Conservation (phyloP, 805 yeast genomes). For the Myxozyma neglecta region DNA sequence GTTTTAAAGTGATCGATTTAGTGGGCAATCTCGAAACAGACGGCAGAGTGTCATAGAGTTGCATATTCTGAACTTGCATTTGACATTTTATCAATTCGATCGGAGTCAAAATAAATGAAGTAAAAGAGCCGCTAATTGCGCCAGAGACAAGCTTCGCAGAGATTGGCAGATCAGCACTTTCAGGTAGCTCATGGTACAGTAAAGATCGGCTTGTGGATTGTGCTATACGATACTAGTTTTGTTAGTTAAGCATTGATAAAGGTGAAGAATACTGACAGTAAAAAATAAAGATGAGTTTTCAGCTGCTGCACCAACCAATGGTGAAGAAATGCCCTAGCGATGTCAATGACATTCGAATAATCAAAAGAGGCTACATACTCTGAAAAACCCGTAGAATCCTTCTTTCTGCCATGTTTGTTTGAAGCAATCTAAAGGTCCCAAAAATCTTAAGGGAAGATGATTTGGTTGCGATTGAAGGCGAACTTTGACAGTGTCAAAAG, state of each 20-base stretch:
- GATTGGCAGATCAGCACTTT: slow-evolving; percentile 40
- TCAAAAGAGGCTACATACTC: slow-evolving; percentile 37
- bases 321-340: slow-evolving; percentile 66
- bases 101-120: slow-evolving; percentile 84
- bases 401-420: slow-evolving; percentile 60
- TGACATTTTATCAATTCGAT: slow-evolving; percentile 85
- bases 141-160: slow-evolving; percentile 63
- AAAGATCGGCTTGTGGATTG: slow-evolving; percentile 6
- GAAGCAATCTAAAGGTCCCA: slow-evolving; percentile 67
- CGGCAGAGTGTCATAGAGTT: slow-evolving; percentile 16
- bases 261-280: slow-evolving; percentile 27
- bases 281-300: slow-evolving; percentile 81
- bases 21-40: background rate
- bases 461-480: slow-evolving; percentile 77
- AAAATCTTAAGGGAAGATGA: slow-evolving; percentile 47
- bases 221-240: slow-evolving; percentile 14
- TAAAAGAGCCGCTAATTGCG: slow-evolving; percentile 75
- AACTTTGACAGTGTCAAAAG: slow-evolving; percentile 91
- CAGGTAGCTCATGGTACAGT: background rate
- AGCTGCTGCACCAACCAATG: slow-evolving; percentile 84
- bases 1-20: background rate
- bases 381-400: slow-evolving; percentile 77
- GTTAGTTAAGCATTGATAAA: slow-evolving; percentile 8
- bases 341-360: background rate
- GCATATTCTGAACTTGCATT: slow-evolving; percentile 64